Evolutionary conservation across 2,329 filamentous ascomycete genomes (phyloP), one percentile per base, ranked within the genome.

Genomic region (Ploettnerulaceae sp.): DNA sequence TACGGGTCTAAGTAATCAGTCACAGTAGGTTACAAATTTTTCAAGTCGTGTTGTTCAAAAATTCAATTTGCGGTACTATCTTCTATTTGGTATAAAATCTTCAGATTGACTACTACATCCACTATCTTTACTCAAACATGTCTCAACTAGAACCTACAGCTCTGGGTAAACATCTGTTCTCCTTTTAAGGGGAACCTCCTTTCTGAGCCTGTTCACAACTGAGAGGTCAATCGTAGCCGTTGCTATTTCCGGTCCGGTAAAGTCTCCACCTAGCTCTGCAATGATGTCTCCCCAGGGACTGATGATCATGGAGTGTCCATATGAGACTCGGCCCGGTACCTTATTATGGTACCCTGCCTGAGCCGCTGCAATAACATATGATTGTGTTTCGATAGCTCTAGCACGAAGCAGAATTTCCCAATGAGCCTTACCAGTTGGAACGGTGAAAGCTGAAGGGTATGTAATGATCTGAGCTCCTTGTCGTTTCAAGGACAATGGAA

Each of bases 251-350:
- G 47, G 51, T 7, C 41, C 48, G n/a, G 29, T 24, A 17, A 53
- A 53, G 2, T 53, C 47, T 17, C 50, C 47, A 33, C 47, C 47
- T 17, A 53, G 26, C 29, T 51, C 45, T 7, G 51, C 51, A 14
- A 53, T 29, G 12, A 50, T 36, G 14, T 53, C 47, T 21, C 51
- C 48, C 48, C 51, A 51, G 21, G 51, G 51, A 40, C 48, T 43
- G 5, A 54, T 38, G 14, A 54, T 37, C 33, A 54, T 44, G 1
- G 51, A 54, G 33, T 51, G 51, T 18, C 45, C 48, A 40, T 54
- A 51, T 7, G 42, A 36, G n/a, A 49, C 45, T 40, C 48, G 34
- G 14, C 20, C 14, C 4, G 26, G 26, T 11, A 42, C 28, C 21
- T 47, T 31, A 29, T 54, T 54, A 22, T 54, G 48, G 4, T 47